Evolutionary conservation across 768 basidiomycete genomes (phyloP).

Genomic region (Tylopilus plumbeoviolaceoides): DNA sequence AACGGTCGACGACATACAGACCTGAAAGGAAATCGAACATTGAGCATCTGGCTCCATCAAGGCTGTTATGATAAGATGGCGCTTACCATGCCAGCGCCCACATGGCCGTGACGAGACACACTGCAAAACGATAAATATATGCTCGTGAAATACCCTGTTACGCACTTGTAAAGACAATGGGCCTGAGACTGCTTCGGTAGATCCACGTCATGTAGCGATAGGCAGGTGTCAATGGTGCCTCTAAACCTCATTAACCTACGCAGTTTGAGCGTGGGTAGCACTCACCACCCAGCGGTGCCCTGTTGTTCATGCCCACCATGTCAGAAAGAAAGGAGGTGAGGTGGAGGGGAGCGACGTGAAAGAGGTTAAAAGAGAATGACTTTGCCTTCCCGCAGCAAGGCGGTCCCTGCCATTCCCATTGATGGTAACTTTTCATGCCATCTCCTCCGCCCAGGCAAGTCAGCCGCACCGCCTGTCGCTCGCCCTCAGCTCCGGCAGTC

Average conservation of each 20-base stretch:
- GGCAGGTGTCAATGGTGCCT: slow-evolving; percentile 51
- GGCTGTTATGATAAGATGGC: background rate
- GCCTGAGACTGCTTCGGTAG: slow-evolving; percentile 56
- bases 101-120: slow-evolving; percentile 44
- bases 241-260: background rate
- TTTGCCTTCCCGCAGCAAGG: background rate
- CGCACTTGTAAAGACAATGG: slow-evolving; percentile 47
- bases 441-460: too few species aligned
- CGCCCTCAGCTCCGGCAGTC: too few species aligned
- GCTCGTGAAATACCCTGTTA: slow-evolving; percentile 21
- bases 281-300: slow-evolving; percentile 14
- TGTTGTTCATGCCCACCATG: slow-evolving; percentile 16
- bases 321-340: background rate
- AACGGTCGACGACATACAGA: slow-evolving; percentile 14
- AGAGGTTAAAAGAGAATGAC: background rate
- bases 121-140: slow-evolving; percentile 19
- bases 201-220: slow-evolving; percentile 57
- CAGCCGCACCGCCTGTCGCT: too few species aligned
- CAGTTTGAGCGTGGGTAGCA: background rate
- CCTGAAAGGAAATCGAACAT: slow-evolving; percentile 6
- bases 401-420: too few species aligned
- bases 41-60: too few species aligned
- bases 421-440: too few species aligned
- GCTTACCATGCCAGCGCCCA: slow-evolving; percentile 67
- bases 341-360: background rate